Conservation (phyloP, 345 rosid genomes). For the Corchorus olitorius region DNA sequence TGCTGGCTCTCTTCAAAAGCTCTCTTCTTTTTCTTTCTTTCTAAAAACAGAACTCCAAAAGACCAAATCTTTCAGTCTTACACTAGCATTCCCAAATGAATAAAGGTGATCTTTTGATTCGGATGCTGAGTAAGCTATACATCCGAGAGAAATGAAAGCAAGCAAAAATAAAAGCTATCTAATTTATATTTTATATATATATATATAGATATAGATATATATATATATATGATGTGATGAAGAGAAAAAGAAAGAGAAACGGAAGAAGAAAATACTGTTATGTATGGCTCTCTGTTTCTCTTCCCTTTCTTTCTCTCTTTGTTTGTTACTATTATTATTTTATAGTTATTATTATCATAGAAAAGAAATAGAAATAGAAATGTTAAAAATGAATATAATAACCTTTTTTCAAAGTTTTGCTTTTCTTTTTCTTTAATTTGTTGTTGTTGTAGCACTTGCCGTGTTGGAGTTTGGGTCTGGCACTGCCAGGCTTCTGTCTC, state of each 20-base stretch:
- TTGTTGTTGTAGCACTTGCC: slow-evolving; percentile 13
- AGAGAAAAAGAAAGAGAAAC: background rate
- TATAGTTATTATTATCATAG: too few relatives aligned
- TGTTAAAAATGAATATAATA: too few relatives aligned
- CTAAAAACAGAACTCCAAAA: background rate
- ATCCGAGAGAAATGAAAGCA: background rate
- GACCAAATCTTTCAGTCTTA: background rate
- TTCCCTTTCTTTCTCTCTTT: background rate
- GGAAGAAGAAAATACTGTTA: background rate
- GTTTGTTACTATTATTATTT: too few relatives aligned
- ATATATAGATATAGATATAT: too few relatives aligned
- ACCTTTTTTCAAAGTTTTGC: background rate
- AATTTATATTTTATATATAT: background rate
- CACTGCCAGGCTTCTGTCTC: too few relatives aligned
- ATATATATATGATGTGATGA: background rate
- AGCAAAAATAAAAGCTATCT: background rate
- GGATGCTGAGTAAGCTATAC: slow-evolving; percentile 7
- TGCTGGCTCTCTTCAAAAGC: slow-evolving; percentile 16
- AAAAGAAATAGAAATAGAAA: too few relatives aligned
- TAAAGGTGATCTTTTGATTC: background rate
- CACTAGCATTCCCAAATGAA: background rate
- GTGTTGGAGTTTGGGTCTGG: slow-evolving; percentile 20
- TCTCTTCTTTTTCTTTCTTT: background rate
- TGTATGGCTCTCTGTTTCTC: slow-evolving; percentile 4
- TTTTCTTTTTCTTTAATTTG: too few relatives aligned